Base-by-base conservation (phyloP, 306 rosid genomes). In the Gynostemma pentaphyllum region DNA sequence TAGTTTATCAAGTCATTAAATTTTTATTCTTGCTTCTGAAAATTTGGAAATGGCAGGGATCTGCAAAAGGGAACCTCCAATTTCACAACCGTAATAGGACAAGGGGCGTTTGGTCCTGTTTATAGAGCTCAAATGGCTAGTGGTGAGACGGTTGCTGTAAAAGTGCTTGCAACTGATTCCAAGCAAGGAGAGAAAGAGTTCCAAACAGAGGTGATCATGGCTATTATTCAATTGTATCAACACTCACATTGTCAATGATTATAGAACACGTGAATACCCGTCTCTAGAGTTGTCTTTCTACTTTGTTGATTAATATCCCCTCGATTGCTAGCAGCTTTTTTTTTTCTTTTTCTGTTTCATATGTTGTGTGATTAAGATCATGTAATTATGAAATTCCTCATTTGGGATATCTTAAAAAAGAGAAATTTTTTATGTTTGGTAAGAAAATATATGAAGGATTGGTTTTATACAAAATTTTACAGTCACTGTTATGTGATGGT, bases 61-160 rank as follows among this genome's bases (percentile, higher is more conserved):
- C 76, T 94, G 82, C 99, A 84, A 68, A 94, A 88, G 60, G 99
- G 90, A n/a, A 94, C 99, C 8, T 66, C 40, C 75, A 86, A 94
- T 68, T 94, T 94, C 69, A 94, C 99, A 46, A 94, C 99, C 40
- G 80, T 84, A 19, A 81, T 94, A 71, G 99, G 99, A 67, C 95
- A 94, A 76, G 99, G 99, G 37, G 97, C 99, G 11, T 94, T 94
- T 69, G 99, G 99, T 73, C 97, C 94, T 68, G 99, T 94, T 72
- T 94, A 86, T 76, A 94, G 72, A 77, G 99, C 99, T 78, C 97
- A 88, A 62, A 88, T 94, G 97, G 79, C 80, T 15, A 86, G 94
- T 1, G 97, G 97, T 0, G 99, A 88, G 74, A 84, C 81, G 9
- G 87, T 94, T 70, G 99, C 99, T 18, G 95, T 94, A 46, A 94